Percentiles rank a stretch among this genome's conserved stretches.
Evolutionary conservation across 192 early-diverging fungal species (phyloP).

Genomic region (Podila verticillata): DNA sequence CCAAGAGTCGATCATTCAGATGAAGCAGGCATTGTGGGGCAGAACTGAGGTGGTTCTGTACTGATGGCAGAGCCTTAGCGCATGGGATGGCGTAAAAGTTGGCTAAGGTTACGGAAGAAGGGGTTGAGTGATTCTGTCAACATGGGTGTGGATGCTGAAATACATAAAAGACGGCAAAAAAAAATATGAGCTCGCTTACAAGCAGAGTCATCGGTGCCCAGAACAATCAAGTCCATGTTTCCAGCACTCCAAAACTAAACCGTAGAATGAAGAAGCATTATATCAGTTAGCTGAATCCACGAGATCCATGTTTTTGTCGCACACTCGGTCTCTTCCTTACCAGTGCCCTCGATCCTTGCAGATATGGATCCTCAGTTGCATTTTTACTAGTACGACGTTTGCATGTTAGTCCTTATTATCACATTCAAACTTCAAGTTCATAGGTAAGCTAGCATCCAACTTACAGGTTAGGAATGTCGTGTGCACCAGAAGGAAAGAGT

Average conservation of each 20-base stretch:
- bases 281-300: no score
- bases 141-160: constrained; percentile 59
- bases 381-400: constrained; percentile 20
- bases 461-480: constrained; percentile 58
- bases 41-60: constrained; percentile 46
- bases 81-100: constrained; percentile 43
- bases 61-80: constrained; percentile 35
- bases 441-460: not conserved
- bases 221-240: constrained; percentile 72
- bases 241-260: constrained; percentile 79
- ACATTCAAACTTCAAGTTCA: not conserved
- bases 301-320: not conserved
- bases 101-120: not conserved
- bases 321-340: constrained; percentile 45
- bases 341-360: constrained; percentile 64
- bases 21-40: constrained; percentile 64
- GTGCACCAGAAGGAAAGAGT: constrained; percentile 63
- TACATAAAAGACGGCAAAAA: no score
- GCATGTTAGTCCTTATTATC: not conserved
- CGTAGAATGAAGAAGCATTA: no score
- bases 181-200: constrained; percentile 57
- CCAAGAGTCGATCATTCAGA: constrained; percentile 71
- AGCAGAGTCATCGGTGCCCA: constrained; percentile 54
- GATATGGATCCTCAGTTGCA: constrained; percentile 65
- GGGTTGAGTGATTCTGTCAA: no score